phyloP scores from a whole-genome alignment of 345 rosid genomes.

The Angophora floribunda region DNA sequence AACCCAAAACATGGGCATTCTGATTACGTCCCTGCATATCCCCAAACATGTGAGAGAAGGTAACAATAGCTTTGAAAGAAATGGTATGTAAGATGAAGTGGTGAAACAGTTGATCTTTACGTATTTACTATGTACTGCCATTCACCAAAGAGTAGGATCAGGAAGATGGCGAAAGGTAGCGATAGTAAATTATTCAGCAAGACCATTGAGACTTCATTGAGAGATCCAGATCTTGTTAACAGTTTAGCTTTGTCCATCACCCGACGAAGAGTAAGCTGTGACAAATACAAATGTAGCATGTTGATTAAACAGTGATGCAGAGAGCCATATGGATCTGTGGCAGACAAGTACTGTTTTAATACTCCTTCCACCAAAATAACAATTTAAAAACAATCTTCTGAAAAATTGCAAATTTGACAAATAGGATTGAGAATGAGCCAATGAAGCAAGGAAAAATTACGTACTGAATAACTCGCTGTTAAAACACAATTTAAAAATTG shows the following conservation, averaged over 20 bases:
- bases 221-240: constrained; percentile 56
- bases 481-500: constrained; percentile 69
- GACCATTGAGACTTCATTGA: constrained; percentile 90
- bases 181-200: constrained; percentile 79
- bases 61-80: background rate
- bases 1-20: constrained; percentile 75
- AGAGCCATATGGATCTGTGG: background rate
- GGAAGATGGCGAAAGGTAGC: constrained; percentile 60
- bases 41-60: background rate
- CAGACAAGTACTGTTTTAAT: background rate
- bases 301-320: background rate
- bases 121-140: constrained; percentile 59
- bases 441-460: background rate
- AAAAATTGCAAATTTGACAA: background rate
- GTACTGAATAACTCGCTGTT: constrained; percentile 91
- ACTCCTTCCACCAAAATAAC: background rate
- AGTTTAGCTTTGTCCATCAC: constrained; percentile 94
- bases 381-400: background rate
- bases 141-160: constrained; percentile 59
- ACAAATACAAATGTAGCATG: background rate
- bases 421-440: background rate
- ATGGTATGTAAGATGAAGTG: background rate
- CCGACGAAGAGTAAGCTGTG: constrained; percentile 65
- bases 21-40: constrained; percentile 53
- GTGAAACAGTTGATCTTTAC: constrained; percentile 15